These are phyloP conservation scores for Pyrrhoderma noxium DNA, from an alignment of 1,284 basidiomycete genomes.

Conservation along the genomic window DNA sequence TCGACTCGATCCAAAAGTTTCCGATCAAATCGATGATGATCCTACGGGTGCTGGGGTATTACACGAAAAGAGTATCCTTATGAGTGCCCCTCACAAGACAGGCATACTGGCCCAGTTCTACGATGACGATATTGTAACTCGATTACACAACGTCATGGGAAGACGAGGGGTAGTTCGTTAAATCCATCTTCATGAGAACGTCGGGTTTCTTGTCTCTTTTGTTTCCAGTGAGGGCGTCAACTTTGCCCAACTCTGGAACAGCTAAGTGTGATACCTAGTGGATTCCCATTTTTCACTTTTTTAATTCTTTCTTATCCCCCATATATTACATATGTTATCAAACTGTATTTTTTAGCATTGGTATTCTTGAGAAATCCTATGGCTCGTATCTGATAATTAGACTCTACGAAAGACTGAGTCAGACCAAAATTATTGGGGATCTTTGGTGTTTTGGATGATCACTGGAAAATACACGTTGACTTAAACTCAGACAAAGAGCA, in stretches of 20 bases:
- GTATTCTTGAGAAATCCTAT: too few species aligned
- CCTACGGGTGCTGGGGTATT: slow-evolving; percentile 94
- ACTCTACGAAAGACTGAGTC: too few species aligned
- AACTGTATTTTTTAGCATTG: too few species aligned
- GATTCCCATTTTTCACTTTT: slow-evolving; percentile 49
- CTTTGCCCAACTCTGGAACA: slow-evolving; percentile 94
- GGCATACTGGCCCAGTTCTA: slow-evolving; percentile 87
- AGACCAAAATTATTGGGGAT: too few species aligned
- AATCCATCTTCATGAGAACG: slow-evolving; percentile 88
- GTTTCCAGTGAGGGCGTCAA: slow-evolving; percentile 97
- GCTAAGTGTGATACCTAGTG: slow-evolving; percentile 80
- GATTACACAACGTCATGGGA: slow-evolving; percentile 86
- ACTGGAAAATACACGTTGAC: too few species aligned
- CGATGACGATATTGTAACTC: slow-evolving; percentile 90
- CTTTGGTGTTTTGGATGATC: too few species aligned
- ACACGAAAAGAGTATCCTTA: slow-evolving; percentile 90
- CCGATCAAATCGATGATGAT: slow-evolving; percentile 93
- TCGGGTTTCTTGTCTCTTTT: slow-evolving; percentile 93
- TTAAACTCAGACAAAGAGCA: too few species aligned
- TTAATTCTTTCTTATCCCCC: too few species aligned
- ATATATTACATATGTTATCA: too few species aligned
- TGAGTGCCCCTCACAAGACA: slow-evolving; percentile 96
- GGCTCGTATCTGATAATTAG: too few species aligned
- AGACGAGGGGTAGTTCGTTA: slow-evolving; percentile 92
- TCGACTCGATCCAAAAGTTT: slow-evolving; percentile 77